Base-by-base conservation (phyloP, 1,284 basidiomycete species). In the Chalciporus sp. region DNA sequence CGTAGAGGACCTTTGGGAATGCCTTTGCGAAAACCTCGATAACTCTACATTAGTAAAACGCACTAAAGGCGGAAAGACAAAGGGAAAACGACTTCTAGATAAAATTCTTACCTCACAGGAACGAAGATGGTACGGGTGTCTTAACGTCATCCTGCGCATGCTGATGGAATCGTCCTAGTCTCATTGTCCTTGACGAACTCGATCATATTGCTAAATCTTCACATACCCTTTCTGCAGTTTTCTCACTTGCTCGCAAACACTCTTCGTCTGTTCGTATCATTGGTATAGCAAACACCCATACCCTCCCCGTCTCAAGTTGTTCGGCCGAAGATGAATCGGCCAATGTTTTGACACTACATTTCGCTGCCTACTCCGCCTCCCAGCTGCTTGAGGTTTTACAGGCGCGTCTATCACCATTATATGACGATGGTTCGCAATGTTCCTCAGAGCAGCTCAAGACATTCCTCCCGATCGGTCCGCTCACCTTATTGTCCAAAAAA, bases 271-370 rank as follows among this genome's bases (percentile, higher is more conserved):
- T 91, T 47, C 82, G 88, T 42, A 72, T 67, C 20, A 83, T 92
- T 57, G 89, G 86, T 47, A 92, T 92, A 62, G 90, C 90, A 28
- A 92, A 92, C 59, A 91, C 88, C 0, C 90, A 92, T 64, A 92
- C 90, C 5, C 80, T 92, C 12, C 84, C 86, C 2, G 78, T 84
- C 3, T 62, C 66, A 1, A 43, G 62, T 17, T 58, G 29, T 28
- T 50, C 65, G 26, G 55, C 61, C 29, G 57, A 47, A 8, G 55
- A 63, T 42, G 68, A 65, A 12, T 48, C 58, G 29, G 58, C 72
- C 7, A 70, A 76, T 16, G 79, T 87, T 20, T 70, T 74, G 42
- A 92, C 90, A 1, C 70, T 90, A 37, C 89, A 92, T 65, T 92
- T 92, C 61, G 73, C 84, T 12, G 86, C 90, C 0, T 92, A 92